Base-by-base conservation (phyloP, 495 filamentous ascomycete genomes). In the Acidiella bohemica region DNA sequence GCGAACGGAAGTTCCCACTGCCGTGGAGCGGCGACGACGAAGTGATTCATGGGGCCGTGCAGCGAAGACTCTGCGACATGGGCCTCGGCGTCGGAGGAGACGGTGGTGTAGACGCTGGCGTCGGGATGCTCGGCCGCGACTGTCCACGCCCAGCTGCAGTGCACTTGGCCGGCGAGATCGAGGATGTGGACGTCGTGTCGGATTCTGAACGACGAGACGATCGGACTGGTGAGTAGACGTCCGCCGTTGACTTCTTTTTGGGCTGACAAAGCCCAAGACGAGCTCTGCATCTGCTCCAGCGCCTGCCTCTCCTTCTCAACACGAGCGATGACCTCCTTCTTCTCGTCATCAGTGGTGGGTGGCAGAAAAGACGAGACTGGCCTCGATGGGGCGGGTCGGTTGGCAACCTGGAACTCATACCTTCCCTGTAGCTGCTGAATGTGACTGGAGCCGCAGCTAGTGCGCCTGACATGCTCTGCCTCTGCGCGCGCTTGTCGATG, bases 141-240 rank as follows among this genome's bases (percentile, higher is more conserved):
- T 56, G 88, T 76, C 90, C 90, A 97, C 20, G 81, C 92, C 90
- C 90, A 97, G 61, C 92, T 86, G 55, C 83, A 84, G 9, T 80
- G 70, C 3, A 75, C 71, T 54, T 85, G 78, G 29, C 90, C 90
- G 16, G 82, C 85, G 22, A 96, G 75, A 53, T 97, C 90, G 25
- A 97, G 70, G 33, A 96, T 80, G 22, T 84, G 67, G 3, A 72
- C 71, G 10, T 49, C 35, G 63, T 63, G 27, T 62, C 59, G 9
- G 60, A 67, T 24, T 28, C 36, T 83, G 64, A 43, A 68, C 59
- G 61, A 74, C 71, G 46, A 65, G 5, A 47, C 65, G 11, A 81
- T 79, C 9, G 87, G 84, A 23, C 80, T 81, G 23, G 79, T 74
- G 36, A 95, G 71, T 16, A 96, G 67, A 12, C 69, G 72, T 22